A percentile compares a stretch with the other conserved stretches of the same genome.
Conservation (phyloP, 2,329 filamentous ascomycete genomes). For the Cladosporium sp. region DNA sequence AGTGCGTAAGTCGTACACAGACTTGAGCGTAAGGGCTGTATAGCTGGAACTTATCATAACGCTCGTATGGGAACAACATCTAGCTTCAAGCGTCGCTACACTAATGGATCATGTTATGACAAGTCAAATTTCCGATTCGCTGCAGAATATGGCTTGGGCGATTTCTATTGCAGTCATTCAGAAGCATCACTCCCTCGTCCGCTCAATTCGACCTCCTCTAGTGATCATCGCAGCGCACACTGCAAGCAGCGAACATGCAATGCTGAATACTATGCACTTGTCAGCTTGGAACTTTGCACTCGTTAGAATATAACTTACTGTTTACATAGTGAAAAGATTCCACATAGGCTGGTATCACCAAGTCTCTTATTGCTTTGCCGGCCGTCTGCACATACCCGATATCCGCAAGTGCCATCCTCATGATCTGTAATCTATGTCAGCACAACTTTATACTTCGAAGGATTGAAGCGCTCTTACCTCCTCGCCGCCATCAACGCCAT, state of each 20-base stretch:
- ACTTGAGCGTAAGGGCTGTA: no score
- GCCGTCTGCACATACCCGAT: conserved; percentile 41
- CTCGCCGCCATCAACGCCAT: conserved; percentile 32
- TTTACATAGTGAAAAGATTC: conserved; percentile 30
- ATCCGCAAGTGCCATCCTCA: conserved; percentile 42
- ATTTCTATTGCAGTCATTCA: no score
- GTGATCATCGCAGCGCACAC: neutral
- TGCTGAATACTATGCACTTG: neutral
- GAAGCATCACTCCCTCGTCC: neutral
- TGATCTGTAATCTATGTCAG: conserved; percentile 37
- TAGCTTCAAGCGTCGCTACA: no score
- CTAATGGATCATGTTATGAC: no score
- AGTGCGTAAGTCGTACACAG: no score
- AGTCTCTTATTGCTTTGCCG: conserved; percentile 22
- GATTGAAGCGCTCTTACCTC: conserved; percentile 24
- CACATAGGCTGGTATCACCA: conserved; percentile 32
- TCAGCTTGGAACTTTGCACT: neutral
- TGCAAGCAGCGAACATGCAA: neutral
- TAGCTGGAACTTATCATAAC: no score
- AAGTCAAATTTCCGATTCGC: no score
- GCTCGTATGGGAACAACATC: no score
- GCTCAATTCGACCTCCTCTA: conserved; percentile 8
- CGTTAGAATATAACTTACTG: conserved; percentile 20
- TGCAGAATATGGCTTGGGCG: no score
- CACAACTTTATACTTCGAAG: neutral